Evolutionary conservation across 257 asterid species (phyloP).

Genomic region (Nicotiana undulata): DNA sequence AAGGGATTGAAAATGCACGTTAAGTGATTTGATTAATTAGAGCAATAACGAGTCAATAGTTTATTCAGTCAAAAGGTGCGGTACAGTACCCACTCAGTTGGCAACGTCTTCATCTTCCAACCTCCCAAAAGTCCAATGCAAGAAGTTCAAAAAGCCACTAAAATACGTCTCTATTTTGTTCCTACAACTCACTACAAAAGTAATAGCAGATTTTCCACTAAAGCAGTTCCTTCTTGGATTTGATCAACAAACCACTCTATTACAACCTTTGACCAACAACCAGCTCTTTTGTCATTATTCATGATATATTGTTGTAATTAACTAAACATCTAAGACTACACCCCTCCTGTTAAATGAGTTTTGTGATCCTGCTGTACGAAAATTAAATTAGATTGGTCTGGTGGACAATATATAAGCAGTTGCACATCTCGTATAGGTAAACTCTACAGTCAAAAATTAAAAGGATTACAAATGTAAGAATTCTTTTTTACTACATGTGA

Average conservation of each 20-base stretch:
- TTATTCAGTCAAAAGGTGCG: conserved; percentile 7
- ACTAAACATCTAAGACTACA: not conserved
- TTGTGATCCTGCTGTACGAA: not conserved
- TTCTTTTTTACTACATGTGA: too few species aligned
- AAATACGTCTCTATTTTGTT: conserved; percentile 12
- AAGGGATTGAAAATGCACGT: not conserved
- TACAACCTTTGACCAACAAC: conserved; percentile 23
- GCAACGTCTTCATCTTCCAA: not conserved
- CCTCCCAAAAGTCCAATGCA: conserved; percentile 13
- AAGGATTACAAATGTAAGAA: too few species aligned
- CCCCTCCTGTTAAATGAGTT: not conserved
- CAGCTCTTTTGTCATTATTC: conserved; percentile 9
- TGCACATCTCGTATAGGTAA: not conserved
- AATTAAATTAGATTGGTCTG: not conserved
- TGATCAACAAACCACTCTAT: conserved; percentile 21
- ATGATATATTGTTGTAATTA: not conserved
- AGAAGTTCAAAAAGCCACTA: conserved; percentile 9
- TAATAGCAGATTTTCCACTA: conserved; percentile 8
- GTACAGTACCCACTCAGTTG: conserved; percentile 10
- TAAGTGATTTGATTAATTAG: not conserved
- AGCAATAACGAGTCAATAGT: not conserved
- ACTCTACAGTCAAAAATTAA: not conserved
- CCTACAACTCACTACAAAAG: conserved; percentile 10
- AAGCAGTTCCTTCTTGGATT: conserved; percentile 6
- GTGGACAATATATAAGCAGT: not conserved